These are phyloP conservation scores for Ulmus americana DNA, from an alignment of 331 rosid species.

Conservation along the genomic window DNA sequence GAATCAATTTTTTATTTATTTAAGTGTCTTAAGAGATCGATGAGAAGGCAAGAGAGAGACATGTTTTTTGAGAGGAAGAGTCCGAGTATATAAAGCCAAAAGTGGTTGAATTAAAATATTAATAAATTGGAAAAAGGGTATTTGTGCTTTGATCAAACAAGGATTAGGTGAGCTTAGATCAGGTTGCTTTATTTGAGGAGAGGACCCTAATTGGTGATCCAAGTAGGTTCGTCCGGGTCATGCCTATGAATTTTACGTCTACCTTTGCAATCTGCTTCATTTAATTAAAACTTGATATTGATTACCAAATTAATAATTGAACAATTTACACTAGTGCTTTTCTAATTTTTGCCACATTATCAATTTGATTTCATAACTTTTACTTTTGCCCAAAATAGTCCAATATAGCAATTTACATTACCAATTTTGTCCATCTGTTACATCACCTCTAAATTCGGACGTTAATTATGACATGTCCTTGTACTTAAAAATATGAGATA, in stretches of 20 bases:
- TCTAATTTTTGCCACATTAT: too few relatives aligned
- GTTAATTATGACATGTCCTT: too few relatives aligned
- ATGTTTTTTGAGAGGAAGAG: conserved; percentile 23
- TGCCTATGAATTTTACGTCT: conserved; percentile 6
- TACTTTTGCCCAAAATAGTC: too few relatives aligned
- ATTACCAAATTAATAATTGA: too few relatives aligned
- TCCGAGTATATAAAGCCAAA: conserved; percentile 19
- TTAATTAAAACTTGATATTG: too few relatives aligned
- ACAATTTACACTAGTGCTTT: too few relatives aligned
- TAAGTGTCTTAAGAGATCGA: not conserved
- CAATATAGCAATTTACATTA: too few relatives aligned
- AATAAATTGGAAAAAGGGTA: not conserved
- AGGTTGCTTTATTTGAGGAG: not conserved
- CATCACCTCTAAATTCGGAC: too few relatives aligned
- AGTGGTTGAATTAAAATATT: conserved; percentile 17
- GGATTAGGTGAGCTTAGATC: not conserved
- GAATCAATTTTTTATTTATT: not conserved
- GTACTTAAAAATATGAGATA: too few relatives aligned
- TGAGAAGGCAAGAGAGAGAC: conserved; percentile 3
- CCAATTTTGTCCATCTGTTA: too few relatives aligned
- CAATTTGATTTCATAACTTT: too few relatives aligned
- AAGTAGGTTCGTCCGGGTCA: not conserved
- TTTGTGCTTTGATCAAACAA: not conserved
- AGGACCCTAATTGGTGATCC: conserved; percentile 6
- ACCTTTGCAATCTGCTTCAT: not conserved